Conservation (phyloP, 2,329 filamentous ascomycete species). For the Berkeleyomyces rouxiae region DNA sequence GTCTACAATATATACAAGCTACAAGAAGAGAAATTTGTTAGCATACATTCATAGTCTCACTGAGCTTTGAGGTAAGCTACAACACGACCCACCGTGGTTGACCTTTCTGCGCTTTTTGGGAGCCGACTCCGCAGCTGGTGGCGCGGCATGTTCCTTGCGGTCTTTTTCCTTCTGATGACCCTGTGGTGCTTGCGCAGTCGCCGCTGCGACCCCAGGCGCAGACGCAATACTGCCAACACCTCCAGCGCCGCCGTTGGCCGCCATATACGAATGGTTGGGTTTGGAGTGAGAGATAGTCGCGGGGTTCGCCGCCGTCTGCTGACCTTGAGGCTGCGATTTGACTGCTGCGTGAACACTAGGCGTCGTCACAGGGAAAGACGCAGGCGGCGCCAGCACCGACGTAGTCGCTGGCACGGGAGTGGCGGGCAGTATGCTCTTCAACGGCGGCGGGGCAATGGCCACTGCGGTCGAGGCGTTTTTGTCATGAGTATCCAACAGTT, state of each 20-base stretch:
- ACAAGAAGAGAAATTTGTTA: slow-evolving; percentile 25
- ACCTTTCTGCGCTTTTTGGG: slow-evolving; percentile 79
- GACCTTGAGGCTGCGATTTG: neutral
- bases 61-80: neutral
- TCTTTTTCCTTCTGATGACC: slow-evolving; percentile 3
- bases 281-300: neutral
- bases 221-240: neutral
- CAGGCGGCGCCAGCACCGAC: neutral
- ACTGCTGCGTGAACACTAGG: neutral
- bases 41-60: slow-evolving; percentile 10
- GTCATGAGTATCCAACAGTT: too few species aligned
- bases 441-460: neutral
- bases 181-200: neutral
- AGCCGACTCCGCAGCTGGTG: slow-evolving; percentile 5
- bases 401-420: neutral
- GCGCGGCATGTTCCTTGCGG: slow-evolving; percentile 3
- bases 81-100: slow-evolving; percentile 54
- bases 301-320: neutral
- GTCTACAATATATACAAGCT: slow-evolving; percentile 80
- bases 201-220: neutral
- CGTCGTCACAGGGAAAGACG: neutral
- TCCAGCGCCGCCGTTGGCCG: neutral
- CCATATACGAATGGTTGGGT: neutral
- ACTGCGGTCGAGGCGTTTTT: neutral
- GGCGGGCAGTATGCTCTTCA: neutral